These are phyloP conservation scores for Metschnikowia kofuensis DNA, from an alignment of 805 yeast genomes.

Conservation along the genomic window DNA sequence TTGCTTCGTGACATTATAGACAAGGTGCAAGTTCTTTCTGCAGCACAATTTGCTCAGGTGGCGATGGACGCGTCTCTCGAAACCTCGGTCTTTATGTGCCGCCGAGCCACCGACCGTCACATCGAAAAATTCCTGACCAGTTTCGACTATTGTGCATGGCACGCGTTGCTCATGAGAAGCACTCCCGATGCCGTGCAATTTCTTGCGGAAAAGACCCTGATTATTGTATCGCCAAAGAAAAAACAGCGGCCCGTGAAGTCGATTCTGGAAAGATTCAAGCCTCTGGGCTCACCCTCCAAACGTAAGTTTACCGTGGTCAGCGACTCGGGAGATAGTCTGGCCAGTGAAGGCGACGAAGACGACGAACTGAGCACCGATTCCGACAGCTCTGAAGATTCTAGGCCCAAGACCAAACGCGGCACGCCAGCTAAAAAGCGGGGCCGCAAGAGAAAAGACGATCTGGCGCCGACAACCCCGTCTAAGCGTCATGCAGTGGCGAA, in stretches of 20 bases:
- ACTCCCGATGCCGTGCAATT: slow-evolving; percentile 7
- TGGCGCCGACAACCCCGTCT: slow-evolving; percentile 3
- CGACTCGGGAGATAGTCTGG: background rate
- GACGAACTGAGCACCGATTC: background rate
- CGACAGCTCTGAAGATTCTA: background rate
- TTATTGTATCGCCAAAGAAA: slow-evolving; percentile 16
- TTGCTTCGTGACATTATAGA: slow-evolving; percentile 41
- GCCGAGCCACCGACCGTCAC: slow-evolving; percentile 39
- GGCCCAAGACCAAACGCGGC: background rate
- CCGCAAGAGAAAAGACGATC: slow-evolving; percentile 3
- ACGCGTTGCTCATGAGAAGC: slow-evolving; percentile 17
- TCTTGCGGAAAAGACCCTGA: slow-evolving; percentile 14
- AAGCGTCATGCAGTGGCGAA: slow-evolving; percentile 8
- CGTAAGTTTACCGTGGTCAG: background rate
- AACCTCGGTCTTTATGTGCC: slow-evolving; percentile 34
- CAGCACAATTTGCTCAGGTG: slow-evolving; percentile 29
- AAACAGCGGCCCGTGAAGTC: slow-evolving; percentile 5
- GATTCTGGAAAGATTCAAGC: background rate
- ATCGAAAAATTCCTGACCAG: slow-evolving; percentile 31
- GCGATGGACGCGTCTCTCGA: slow-evolving; percentile 35
- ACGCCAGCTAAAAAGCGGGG: background rate
- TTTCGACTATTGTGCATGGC: slow-evolving; percentile 40
- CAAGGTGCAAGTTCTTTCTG: slow-evolving; percentile 44
- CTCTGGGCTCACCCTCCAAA: background rate
- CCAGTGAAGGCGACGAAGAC: background rate